phyloP scores from a whole-genome alignment of 495 filamentous ascomycete genomes.

The Aspergillus olivimuriae region DNA sequence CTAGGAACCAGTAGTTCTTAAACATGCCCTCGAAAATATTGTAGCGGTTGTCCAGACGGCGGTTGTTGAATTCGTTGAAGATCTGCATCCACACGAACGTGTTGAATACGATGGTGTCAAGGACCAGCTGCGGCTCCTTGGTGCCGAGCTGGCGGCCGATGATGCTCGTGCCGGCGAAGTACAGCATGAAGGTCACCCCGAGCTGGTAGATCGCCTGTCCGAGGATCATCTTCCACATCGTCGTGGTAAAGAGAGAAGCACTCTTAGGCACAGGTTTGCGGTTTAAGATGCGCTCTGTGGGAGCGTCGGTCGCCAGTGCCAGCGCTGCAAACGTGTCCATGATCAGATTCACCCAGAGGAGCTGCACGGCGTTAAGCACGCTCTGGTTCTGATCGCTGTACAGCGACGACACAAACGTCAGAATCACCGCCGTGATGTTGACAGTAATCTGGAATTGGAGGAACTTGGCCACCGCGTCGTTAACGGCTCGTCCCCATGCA shows the following conservation, averaged over 20 bases:
- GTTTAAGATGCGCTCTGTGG: constrained; percentile 69
- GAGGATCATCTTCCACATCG: constrained; percentile 96
- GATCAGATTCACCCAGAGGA: constrained; percentile 89
- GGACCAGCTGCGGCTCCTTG: constrained; percentile 36
- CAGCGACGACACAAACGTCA: constrained; percentile 82
- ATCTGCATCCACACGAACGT: constrained; percentile 97
- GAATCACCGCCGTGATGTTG: constrained; percentile 78
- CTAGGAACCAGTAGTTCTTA: constrained; percentile 74
- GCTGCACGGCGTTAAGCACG: constrained; percentile 78
- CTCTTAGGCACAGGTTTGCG: constrained; percentile 79
- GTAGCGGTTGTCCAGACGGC: constrained; percentile 79
- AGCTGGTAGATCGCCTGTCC: constrained; percentile 83
- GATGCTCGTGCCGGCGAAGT: constrained; percentile 61
- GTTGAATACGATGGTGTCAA: constrained; percentile 81
- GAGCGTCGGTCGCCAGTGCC: constrained; percentile 80
- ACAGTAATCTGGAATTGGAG: constrained; percentile 90
- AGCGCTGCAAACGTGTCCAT: constrained; percentile 91
- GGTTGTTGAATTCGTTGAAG: constrained; percentile 93
- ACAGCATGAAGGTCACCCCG: constrained; percentile 67
- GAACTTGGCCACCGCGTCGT: constrained; percentile 86
- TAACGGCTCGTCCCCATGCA: constrained; percentile 86
- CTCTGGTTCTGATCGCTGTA: constrained; percentile 56
- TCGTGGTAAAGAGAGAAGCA: constrained; percentile 68
- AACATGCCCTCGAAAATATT: constrained; percentile 83
- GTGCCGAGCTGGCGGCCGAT: constrained; percentile 44